Base-by-base conservation (phyloP, 2,329 filamentous ascomycete genomes). In the Penicillium sp. region DNA sequence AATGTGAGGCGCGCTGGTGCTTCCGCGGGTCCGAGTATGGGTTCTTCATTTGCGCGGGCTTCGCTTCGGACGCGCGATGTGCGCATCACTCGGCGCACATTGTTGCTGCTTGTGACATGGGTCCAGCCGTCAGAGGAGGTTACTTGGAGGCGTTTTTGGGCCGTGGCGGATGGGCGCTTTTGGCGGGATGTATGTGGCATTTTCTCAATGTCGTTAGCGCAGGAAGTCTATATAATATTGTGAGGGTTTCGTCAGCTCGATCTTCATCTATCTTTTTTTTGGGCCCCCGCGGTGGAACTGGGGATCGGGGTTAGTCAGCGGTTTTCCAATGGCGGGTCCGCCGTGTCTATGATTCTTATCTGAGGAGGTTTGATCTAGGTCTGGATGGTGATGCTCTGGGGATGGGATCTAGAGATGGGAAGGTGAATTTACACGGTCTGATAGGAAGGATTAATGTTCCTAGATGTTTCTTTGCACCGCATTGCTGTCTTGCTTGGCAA, bases 121-220 rank as follows among this genome's bases (percentile, higher is more conserved):
- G 74, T 76, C 74, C 74, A 77, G 64, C 74, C 74, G 44, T 73
- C 64, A 21, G 65, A 51, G 58, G 73, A 73, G 47, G 68, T 70
- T 48, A 75, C 56, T 64, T 72, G 56, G 41, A 69, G 59, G 34
- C 70, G 70, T 58, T 73, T 74, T 42, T 64, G 55, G 9, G 51
- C 28, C 21, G 53, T 44, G n/a, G 26, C 51, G 21, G 52, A 36
- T 42, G 48, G 51, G 49, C 57, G 64, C 46, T 67, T 69, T 47
- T 61, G 63, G 29, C 68, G 67, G 3, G 61, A 58, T 26, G 62
- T 69, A 53, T 71, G 70, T 49, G 70, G 70, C 71, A 74, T 42
- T 42, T 42, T 15, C 8, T 6, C 4, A n/a, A 2, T 16, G 31
- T 6, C 24, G 24, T 26, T 13, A 4, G 10, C 3, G 36, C 4